Conservation (phyloP, 805 yeast species). For the Wickerhamiella nectarea region DNA sequence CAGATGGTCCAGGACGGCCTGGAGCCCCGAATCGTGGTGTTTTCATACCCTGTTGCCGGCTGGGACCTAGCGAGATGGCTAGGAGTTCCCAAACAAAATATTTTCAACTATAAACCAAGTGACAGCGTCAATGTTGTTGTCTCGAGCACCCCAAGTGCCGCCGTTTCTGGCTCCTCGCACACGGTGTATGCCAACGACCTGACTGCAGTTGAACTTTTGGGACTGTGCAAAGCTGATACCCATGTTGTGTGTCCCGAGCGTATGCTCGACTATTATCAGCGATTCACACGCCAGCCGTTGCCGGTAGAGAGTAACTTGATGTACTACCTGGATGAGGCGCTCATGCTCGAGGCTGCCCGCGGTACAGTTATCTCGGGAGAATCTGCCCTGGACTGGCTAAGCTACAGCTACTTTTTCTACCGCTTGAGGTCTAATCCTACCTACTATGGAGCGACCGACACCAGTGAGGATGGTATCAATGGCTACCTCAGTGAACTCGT, state of each 20-base stretch:
- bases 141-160: too few species aligned
- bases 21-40: conserved; percentile 48
- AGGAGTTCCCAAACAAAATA: conserved; percentile 45
- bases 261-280: conserved; percentile 44
- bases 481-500: conserved; percentile 74
- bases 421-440: conserved; percentile 74
- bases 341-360: conserved; percentile 61
- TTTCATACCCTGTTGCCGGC: conserved; percentile 58
- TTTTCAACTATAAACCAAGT: conserved; percentile 59
- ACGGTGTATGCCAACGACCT: conserved; percentile 36
- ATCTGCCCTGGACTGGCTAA: conserved; percentile 82
- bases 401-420: conserved; percentile 70
- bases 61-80: conserved; percentile 79
- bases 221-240: background rate
- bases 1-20: conserved; percentile 53
- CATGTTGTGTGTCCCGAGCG: background rate
- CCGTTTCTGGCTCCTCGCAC: too few species aligned
- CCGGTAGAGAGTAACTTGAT: conserved; percentile 74
- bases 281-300: conserved; percentile 56
- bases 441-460: conserved; percentile 65
- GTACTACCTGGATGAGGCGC: conserved; percentile 45
- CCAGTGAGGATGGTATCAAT: conserved; percentile 61
- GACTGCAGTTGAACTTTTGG: conserved; percentile 38
- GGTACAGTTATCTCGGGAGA: conserved; percentile 53
- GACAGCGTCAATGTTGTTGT: conserved; percentile 28